These are phyloP conservation scores for Pythium aquatile DNA, from an alignment of 352 stramenopile species.

Conservation along the genomic window DNA sequence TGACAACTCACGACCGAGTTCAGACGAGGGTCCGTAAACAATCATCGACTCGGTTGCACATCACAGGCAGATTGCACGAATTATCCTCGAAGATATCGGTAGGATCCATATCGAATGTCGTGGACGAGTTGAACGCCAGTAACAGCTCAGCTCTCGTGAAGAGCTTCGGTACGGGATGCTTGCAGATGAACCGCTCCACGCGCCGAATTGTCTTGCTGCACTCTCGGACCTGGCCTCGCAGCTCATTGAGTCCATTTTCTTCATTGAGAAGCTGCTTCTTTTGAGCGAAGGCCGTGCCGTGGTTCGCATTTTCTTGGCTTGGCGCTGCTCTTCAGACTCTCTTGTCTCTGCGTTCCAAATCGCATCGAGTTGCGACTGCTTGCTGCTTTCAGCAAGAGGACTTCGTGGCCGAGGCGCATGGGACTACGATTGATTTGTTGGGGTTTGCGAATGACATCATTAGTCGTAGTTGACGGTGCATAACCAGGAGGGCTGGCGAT, in stretches of 20 bases:
- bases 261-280: neutral
- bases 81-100: slow-evolving; percentile 6
- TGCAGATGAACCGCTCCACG: slow-evolving; percentile 6
- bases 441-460: neutral
- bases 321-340: neutral
- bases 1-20: neutral
- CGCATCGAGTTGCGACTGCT: slow-evolving; percentile 19
- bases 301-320: slow-evolving; percentile 2
- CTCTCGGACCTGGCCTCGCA: slow-evolving; percentile 4
- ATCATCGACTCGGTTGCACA: slow-evolving; percentile 7
- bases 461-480: too few species aligned
- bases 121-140: neutral
- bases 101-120: neutral
- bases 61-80: slow-evolving; percentile 8
- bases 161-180: neutral
- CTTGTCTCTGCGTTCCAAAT: slow-evolving; percentile 14
- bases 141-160: neutral
- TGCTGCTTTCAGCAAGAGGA: slow-evolving; percentile 24
- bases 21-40: slow-evolving; percentile 5
- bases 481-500: too few species aligned
- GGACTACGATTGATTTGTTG: slow-evolving; percentile 20
- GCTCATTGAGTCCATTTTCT: slow-evolving; percentile 5
- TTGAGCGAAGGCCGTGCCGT: slow-evolving; percentile 5
- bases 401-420: slow-evolving; percentile 34
- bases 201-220: slow-evolving; percentile 10